Percentiles rank a stretch among this genome's conserved stretches.
Evolutionary conservation across 176 grass and related monocot genomes (phyloP).

Genomic region (Ensete ventricosum): DNA sequence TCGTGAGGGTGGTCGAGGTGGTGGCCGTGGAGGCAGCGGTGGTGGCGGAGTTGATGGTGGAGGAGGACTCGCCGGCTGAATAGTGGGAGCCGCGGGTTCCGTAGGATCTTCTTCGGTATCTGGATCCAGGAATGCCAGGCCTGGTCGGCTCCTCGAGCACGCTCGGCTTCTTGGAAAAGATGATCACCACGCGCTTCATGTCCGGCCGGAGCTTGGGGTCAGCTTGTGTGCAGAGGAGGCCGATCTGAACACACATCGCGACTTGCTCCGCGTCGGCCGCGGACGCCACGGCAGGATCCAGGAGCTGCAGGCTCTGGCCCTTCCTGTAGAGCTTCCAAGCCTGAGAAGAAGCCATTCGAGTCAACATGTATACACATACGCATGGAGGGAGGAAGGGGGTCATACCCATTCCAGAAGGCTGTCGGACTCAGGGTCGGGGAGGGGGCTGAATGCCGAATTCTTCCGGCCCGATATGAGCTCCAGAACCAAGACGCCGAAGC

Average conservation of each 20-base stretch:
- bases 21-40: conserved; percentile 31
- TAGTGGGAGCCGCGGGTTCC: conserved; percentile 21
- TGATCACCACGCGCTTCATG: conserved; percentile 85
- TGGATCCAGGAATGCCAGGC: conserved; percentile 49
- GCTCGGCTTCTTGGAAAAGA: conserved; percentile 72
- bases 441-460: conserved; percentile 51
- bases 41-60: conserved; percentile 19
- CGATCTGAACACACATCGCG: conserved; percentile 53
- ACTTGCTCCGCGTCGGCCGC: conserved; percentile 52
- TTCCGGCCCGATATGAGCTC: conserved; percentile 69
- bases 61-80: conserved; percentile 40
- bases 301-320: conserved; percentile 47
- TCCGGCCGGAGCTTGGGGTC: conserved; percentile 70
- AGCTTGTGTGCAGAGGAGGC: conserved; percentile 68
- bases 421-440: conserved; percentile 32
- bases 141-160: conserved; percentile 65
- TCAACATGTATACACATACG: too few relatives aligned
- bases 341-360: conserved; percentile 16
- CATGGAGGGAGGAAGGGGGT: not conserved
- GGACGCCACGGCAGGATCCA: conserved; percentile 48
- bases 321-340: conserved; percentile 71
- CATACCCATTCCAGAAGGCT: conserved; percentile 75
- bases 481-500: conserved; percentile 73
- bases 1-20: conserved; percentile 26
- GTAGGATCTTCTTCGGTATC: conserved; percentile 41